These are phyloP conservation scores for Zygnema cylindricum DNA, from an alignment of 139 green algal genomes.

Conservation along the genomic window DNA sequence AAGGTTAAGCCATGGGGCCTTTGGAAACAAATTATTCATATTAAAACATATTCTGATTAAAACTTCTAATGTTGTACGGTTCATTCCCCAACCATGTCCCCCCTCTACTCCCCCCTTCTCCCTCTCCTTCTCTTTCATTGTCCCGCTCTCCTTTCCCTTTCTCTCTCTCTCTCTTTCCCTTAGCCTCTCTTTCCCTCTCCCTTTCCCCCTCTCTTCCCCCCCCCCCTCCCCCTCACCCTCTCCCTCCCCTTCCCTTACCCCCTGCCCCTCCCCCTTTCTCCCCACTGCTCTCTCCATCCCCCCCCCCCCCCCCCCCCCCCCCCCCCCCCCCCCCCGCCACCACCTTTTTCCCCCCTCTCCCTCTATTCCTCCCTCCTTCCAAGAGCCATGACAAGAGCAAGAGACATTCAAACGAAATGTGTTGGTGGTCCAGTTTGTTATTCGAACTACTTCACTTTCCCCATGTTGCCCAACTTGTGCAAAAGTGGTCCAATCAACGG, in stretches of 20 bases:
- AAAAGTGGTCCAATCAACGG: neutral
- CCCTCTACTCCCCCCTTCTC: neutral
- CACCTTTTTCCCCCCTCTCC: neutral
- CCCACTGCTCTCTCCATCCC: neutral
- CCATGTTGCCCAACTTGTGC: neutral
- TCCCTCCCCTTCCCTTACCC: neutral
- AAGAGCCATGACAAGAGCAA: neutral
- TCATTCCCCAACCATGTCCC: too few relatives aligned
- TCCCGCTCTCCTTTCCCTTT: neutral
- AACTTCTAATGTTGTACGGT: too few relatives aligned
- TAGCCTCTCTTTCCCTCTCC: neutral
- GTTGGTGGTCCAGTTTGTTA: neutral
- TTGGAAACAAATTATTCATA: too few relatives aligned
- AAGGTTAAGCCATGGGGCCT: too few relatives aligned
- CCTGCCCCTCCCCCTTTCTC: too few relatives aligned
- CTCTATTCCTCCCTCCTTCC: neutral
- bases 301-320: too few relatives aligned
- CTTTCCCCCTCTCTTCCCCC: neutral
- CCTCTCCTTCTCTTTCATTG: neutral
- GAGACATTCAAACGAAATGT: neutral
- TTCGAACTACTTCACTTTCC: too few relatives aligned
- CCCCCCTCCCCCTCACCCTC: neutral
- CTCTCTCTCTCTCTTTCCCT: neutral
- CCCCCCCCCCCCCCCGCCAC: too few relatives aligned
- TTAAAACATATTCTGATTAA: too few relatives aligned